Conservation (phyloP, 305 asterid species). For the Rubia peregrina region DNA sequence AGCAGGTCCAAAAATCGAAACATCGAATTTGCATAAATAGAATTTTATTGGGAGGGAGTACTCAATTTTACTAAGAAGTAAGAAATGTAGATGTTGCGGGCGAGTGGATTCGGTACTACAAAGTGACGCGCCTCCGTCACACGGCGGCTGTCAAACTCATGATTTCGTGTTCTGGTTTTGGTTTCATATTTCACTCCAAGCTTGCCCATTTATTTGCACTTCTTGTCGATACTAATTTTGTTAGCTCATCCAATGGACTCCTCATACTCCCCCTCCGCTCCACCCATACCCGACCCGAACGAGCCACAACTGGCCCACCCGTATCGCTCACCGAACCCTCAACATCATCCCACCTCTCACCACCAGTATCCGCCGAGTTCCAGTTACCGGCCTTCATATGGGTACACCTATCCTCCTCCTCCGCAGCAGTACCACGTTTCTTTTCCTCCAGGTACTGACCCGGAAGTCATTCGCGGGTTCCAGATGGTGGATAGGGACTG, state of each 20-base stretch:
- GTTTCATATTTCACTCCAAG: not conserved
- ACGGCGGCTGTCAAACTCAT: not conserved
- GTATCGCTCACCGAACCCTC: conserved; percentile 17
- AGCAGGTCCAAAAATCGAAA: too few species aligned
- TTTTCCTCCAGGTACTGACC: conserved; percentile 72
- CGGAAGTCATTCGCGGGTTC: conserved; percentile 68
- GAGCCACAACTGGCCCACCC: conserved; percentile 37
- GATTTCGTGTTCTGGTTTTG: not conserved
- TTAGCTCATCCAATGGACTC: conserved; percentile 5
- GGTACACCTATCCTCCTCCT: conserved; percentile 28
- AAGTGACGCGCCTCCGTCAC: not conserved
- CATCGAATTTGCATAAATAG: too few species aligned
- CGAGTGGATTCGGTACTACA: not conserved
- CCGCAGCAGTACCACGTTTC: conserved; percentile 29
- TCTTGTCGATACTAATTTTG: too few species aligned
- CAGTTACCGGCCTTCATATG: conserved; percentile 41
- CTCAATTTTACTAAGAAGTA: not conserved
- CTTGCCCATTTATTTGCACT: too few species aligned
- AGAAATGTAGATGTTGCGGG: not conserved
- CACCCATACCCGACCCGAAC: conserved; percentile 46
- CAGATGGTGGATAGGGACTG: conserved; percentile 73
- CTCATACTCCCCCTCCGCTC: conserved; percentile 60
- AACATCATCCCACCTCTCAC: conserved; percentile 19
- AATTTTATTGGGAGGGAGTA: too few species aligned
- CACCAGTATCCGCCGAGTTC: conserved; percentile 19